Percentiles rank a stretch among this genome's conserved stretches.
Conservation (phyloP, 225 moss, liverwort and hornwort species). For the Thuidium tamariscinum region DNA sequence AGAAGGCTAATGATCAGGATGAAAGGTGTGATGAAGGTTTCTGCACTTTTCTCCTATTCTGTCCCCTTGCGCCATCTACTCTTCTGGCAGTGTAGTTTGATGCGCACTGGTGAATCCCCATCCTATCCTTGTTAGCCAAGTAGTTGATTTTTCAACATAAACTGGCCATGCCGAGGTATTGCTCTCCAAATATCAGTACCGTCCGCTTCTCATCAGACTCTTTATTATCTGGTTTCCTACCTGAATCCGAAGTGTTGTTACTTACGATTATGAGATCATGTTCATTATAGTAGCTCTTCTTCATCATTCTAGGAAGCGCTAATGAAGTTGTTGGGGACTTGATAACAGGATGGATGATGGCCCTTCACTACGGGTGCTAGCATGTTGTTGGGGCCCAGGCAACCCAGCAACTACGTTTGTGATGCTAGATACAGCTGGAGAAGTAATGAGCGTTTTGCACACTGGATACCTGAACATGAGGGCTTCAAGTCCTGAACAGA, state of each 20-base stretch:
- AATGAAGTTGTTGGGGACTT: not conserved
- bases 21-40: constrained; percentile 30
- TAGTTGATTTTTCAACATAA: not conserved
- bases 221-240: not conserved
- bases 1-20: constrained; percentile 48
- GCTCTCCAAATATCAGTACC: not conserved
- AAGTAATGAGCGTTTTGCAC: constrained; percentile 78
- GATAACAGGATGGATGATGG: constrained; percentile 58
- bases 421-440: constrained; percentile 90
- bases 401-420: constrained; percentile 99
- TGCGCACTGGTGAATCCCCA: not conserved
- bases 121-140: not conserved
- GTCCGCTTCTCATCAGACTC: not conserved
- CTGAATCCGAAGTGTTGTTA: not conserved
- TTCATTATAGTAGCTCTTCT: not conserved
- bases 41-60: not conserved
- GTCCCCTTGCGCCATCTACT: not conserved
- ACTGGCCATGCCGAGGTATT: not conserved
- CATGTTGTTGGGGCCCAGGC: constrained; percentile 98
- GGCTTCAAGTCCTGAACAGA: constrained; percentile 56
- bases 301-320: not conserved
- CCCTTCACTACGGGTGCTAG: constrained; percentile 75
- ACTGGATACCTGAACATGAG: constrained; percentile 84
- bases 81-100: not conserved
- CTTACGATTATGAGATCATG: not conserved